phyloP scores from a whole-genome alignment of 75 land plant species.

The Sequoia sempervirens region DNA sequence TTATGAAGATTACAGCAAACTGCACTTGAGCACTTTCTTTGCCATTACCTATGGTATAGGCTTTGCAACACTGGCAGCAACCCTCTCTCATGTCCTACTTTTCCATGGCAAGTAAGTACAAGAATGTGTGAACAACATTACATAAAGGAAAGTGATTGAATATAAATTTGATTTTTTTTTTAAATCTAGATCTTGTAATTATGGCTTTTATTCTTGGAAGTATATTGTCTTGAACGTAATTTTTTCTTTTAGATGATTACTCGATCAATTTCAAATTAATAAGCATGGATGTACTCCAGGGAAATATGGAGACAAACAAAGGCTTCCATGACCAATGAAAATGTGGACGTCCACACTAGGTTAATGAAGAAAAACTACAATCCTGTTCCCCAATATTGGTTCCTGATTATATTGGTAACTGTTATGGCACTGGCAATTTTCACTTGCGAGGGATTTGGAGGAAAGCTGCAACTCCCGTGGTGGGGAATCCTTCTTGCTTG shows the following conservation, averaged over 20 bases:
- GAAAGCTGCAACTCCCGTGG: slow-evolving; percentile 53
- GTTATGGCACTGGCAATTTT: slow-evolving; percentile 18
- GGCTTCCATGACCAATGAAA: slow-evolving; percentile 20
- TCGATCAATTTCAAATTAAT: background rate
- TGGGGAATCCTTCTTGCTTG: slow-evolving; percentile 67
- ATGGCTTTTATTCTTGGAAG: background rate
- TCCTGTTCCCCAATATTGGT: slow-evolving; percentile 62
- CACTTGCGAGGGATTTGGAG: slow-evolving; percentile 37
- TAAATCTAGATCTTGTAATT: background rate
- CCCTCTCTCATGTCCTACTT: slow-evolving; percentile 59
- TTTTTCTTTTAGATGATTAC: background rate
- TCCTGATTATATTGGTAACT: slow-evolving; percentile 10
- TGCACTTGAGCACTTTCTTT: slow-evolving; percentile 57
- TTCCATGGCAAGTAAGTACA: slow-evolving; percentile 57
- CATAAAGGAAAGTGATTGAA: background rate
- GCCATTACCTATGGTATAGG: slow-evolving; percentile 51
- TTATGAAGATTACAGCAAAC: slow-evolving; percentile 31
- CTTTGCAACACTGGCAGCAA: slow-evolving; percentile 60
- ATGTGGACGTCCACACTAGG: slow-evolving; percentile 46
- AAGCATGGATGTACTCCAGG: slow-evolving; percentile 12
- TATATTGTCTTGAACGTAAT: background rate
- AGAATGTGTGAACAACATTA: background rate
- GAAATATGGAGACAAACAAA: slow-evolving; percentile 39
- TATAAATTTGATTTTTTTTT: background rate
- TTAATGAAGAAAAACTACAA: slow-evolving; percentile 57